A percentile compares a stretch with the other conserved stretches of the same genome.
These are phyloP conservation scores for Pouteria glomerata DNA, from an alignment of 148 eudicot genomes.

Conservation along the genomic window DNA sequence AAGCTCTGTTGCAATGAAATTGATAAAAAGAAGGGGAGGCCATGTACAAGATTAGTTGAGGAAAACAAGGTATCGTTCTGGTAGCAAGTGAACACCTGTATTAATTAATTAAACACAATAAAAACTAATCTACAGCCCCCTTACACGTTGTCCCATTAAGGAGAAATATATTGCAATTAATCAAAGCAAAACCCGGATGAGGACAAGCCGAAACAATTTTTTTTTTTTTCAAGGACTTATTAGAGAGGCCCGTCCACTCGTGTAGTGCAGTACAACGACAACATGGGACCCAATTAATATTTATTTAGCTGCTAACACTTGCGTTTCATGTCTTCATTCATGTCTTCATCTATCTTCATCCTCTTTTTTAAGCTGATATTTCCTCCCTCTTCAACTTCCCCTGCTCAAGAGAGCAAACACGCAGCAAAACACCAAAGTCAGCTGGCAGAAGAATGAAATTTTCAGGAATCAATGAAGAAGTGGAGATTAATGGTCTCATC, in stretches of 20 bases:
- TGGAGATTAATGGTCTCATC: conserved; percentile 23
- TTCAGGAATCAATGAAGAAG: conserved; percentile 12
- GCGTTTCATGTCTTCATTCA: background rate
- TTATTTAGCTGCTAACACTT: background rate
- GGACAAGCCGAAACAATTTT: background rate
- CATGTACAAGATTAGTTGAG: too few species aligned
- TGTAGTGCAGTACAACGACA: conserved; percentile 2
- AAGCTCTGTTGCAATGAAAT: too few species aligned
- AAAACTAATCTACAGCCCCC: background rate
- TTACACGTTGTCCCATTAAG: background rate
- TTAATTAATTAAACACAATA: background rate
- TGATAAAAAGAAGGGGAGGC: too few species aligned
- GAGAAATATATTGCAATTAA: background rate
- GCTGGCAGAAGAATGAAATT: conserved; percentile 1
- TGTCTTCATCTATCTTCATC: conserved; percentile 6
- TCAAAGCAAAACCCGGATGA: background rate
- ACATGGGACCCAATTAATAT: background rate
- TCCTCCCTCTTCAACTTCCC: background rate
- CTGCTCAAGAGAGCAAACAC: background rate
- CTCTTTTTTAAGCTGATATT: conserved; percentile 15
- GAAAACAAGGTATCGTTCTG: conserved; percentile 12
- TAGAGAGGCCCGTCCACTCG: too few species aligned
- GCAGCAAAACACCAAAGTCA: conserved; percentile 8
- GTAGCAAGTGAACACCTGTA: conserved; percentile 4
- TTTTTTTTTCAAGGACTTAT: background rate